Percentiles rank a stretch among this genome's conserved stretches.
phyloP scores from a whole-genome alignment of 805 yeast species.

The Kluyveromyces wickerhamii region DNA sequence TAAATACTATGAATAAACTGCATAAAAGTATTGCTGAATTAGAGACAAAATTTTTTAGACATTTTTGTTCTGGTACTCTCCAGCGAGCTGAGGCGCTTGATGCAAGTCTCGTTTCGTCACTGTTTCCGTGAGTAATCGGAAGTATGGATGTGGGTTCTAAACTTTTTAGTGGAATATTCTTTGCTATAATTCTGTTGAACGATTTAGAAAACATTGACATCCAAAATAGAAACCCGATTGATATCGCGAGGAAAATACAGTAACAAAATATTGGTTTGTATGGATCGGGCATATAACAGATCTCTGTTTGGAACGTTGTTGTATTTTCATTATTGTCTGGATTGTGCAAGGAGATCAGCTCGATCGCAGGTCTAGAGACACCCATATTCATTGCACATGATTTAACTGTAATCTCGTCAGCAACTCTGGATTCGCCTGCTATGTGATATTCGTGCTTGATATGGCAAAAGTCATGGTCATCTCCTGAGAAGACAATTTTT shows the following conservation, averaged over 20 bases:
- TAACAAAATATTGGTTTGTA: slow-evolving; percentile 36
- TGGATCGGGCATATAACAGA: slow-evolving; percentile 54
- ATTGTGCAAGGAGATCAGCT: slow-evolving; percentile 60
- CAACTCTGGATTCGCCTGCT: slow-evolving; percentile 21
- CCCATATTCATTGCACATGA: slow-evolving; percentile 94
- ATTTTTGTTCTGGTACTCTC: slow-evolving; percentile 1
- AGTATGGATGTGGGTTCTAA: not conserved
- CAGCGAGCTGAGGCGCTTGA: not conserved
- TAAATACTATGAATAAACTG: slow-evolving; percentile 1
- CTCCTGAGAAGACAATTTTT: slow-evolving; percentile 72
- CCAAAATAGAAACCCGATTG: slow-evolving; percentile 14
- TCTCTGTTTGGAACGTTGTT: slow-evolving; percentile 36
- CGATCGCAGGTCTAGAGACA: slow-evolving; percentile 75
- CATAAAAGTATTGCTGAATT: not conserved
- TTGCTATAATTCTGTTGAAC: slow-evolving; percentile 16
- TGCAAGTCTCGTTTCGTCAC: not conserved
- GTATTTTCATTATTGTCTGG: slow-evolving; percentile 24
- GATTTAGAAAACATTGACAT: slow-evolving; percentile 24
- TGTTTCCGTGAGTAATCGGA: slow-evolving; percentile 4
- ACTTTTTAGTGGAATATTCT: slow-evolving; percentile 7
- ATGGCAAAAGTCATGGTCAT: slow-evolving; percentile 95
- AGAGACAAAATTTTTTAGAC: not conserved
- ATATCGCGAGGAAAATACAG: slow-evolving; percentile 17
- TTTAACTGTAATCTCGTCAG: slow-evolving; percentile 81
- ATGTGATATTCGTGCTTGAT: slow-evolving; percentile 41